phyloP scores from a whole-genome alignment of 176 grass and related monocot species.

The Neostapfia colusana region DNA sequence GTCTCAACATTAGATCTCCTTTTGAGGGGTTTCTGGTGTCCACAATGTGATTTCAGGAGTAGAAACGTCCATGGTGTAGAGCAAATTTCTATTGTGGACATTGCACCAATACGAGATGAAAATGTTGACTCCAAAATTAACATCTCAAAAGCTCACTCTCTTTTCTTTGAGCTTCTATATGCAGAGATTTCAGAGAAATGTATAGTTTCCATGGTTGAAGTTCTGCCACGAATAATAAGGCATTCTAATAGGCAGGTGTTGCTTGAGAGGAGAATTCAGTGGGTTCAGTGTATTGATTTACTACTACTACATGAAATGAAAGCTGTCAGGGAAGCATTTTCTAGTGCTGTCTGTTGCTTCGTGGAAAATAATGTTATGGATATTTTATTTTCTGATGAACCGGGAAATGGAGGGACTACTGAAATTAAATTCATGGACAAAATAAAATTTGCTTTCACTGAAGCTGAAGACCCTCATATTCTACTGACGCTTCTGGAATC shows the following conservation, averaged over 20 bases:
- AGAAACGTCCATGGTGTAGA: slow-evolving; percentile 45
- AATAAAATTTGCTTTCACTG: slow-evolving; percentile 62
- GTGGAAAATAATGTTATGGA: slow-evolving; percentile 62
- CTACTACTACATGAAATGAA: slow-evolving; percentile 71
- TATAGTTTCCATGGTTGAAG: slow-evolving; percentile 59
- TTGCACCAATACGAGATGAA: slow-evolving; percentile 40
- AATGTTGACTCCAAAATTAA: slow-evolving; percentile 36
- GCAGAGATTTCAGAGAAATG: slow-evolving; percentile 60
- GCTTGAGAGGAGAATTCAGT: slow-evolving; percentile 56
- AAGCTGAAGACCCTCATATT: slow-evolving; percentile 57
- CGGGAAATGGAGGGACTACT: slow-evolving; percentile 41
- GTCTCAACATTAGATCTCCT: slow-evolving; percentile 72
- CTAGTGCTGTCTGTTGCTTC: slow-evolving; percentile 70
- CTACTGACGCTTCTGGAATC: slow-evolving; percentile 74
- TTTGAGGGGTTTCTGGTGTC: slow-evolving; percentile 79
- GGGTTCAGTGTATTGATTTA: slow-evolving; percentile 74
- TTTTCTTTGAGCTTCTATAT: slow-evolving; percentile 82
- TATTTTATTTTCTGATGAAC: slow-evolving; percentile 62
- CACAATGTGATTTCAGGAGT: slow-evolving; percentile 55
- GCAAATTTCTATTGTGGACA: slow-evolving; percentile 53
- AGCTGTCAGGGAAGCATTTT: slow-evolving; percentile 83
- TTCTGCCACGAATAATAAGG: slow-evolving; percentile 79
- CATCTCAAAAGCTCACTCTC: slow-evolving; percentile 50
- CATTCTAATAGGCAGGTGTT: slow-evolving; percentile 59
- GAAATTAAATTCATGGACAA: slow-evolving; percentile 68